Percentiles rank a stretch among this genome's conserved stretches.
Conservation (phyloP, 345 rosid species). For the Eucalyptus urophylla region DNA sequence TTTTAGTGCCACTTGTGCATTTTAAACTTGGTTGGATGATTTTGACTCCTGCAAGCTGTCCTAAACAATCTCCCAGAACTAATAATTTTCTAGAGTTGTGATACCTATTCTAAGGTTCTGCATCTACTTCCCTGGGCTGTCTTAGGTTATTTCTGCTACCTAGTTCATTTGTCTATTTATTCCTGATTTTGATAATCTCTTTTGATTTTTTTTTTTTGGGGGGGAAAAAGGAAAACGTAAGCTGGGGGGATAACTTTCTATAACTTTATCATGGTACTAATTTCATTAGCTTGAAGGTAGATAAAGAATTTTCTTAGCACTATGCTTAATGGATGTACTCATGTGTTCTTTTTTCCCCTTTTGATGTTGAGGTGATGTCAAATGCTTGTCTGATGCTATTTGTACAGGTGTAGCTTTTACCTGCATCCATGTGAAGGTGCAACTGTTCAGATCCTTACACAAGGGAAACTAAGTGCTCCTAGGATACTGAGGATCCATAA, state of each 20-base stretch:
- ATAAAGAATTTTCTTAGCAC: neutral
- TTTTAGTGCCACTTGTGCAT: neutral
- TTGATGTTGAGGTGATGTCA: neutral
- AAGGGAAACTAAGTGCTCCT: conserved; percentile 98
- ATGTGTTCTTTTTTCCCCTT: neutral
- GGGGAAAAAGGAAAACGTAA: too few species aligned
- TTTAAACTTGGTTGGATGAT: neutral
- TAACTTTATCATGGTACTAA: neutral
- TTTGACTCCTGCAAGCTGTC: neutral
- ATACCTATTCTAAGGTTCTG: neutral
- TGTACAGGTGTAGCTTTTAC: conserved; percentile 90
- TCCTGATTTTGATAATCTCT: neutral
- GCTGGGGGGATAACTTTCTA: neutral
- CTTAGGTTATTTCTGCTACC: neutral
- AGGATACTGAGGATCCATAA: conserved; percentile 95
- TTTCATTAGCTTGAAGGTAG: neutral
- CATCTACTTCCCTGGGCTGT: neutral
- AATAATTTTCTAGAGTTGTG: neutral
- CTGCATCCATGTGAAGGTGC: conserved; percentile 94
- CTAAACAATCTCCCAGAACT: neutral
- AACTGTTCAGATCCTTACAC: conserved; percentile 68
- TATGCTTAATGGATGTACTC: neutral
- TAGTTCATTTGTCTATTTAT: neutral
- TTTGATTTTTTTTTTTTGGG: neutral
- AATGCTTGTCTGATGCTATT: neutral